Evolutionary conservation across 768 basidiomycete species (phyloP), one percentile per base, ranked within the genome.

Genomic region (button mushroom (Agaricus bisporus)): DNA sequence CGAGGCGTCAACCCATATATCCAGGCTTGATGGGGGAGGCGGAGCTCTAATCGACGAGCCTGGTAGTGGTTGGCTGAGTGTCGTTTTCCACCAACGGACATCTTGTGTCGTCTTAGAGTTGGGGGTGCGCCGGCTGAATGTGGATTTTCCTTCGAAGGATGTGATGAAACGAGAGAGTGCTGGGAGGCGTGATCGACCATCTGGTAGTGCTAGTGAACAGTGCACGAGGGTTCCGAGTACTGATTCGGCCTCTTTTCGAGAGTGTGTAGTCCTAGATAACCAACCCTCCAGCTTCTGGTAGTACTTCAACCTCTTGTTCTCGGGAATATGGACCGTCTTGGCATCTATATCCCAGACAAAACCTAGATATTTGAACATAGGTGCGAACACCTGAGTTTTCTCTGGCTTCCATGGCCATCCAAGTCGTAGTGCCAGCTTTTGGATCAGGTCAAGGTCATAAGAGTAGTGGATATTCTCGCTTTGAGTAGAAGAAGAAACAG

Each of bases 181-280:
- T 1, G 67, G 61, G 1, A 74, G 58, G 5, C 55, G 59, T 0
- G 66, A 64, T 2, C 65, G 65, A 3, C 72, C 68, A 6, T 60
- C 51, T 0, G 64, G 66, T 1, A 68, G 22, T 0, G 69, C 67
- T 0, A 74, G 55, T 0, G 66, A 60, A 32, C 68, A 66, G 52
- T 75, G 73, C 11, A 70, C 67, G 0, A 75, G 57, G 0, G 70
- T 72, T 0, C 73, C 70, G 3, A 68, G 57, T 0, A 72, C 9
- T 0, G 58, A 63, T 28, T 73, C 63, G 0, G 59, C 57, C 5
- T 66, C 63, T 4, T 60, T 57, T 28, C 36, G 43, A 1, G 59
- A 45, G 20, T 64, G 58, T 1, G 48, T 54, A 0, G 18, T 14
- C 0, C 51, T 57, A 5, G 35, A 8, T 0, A 53, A 14, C 66